Base-by-base conservation (phyloP, 176 grass and related monocot genomes). In the Triticum dicoccoides region DNA sequence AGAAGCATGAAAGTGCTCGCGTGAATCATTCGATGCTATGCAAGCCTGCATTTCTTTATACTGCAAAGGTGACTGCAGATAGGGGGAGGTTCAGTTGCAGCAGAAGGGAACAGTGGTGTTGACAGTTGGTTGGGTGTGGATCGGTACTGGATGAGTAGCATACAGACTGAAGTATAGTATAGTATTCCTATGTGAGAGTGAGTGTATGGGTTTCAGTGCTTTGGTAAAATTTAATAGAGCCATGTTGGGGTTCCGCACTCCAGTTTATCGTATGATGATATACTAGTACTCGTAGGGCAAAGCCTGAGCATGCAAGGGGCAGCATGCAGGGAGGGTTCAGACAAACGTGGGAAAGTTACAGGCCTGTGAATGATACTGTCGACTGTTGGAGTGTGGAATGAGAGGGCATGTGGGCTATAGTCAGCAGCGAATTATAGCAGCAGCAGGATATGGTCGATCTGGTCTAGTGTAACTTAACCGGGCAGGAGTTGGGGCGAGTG, bases 351-450 rank as follows among this genome's bases (percentile, higher is more conserved):
- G 78, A 76, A 90, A 87, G 92, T 67, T 92, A 82, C 90, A 90
- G 87, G 76, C 82, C 90, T 88, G 78, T 18, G 33, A 89, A 98
- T 98, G 83, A 98, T 98, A 77, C 38, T 96, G 96, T 98, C 94
- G 83, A 86, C 89, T 89, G 92, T 82, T 82, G 87, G 86, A 92
- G 83, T 84, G 76, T 77, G 87, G 81, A 94, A 86, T 84, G 65
- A 88, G 90, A 80, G 83, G 75, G 20, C 15, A 87, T 95, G 95
- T 90, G 83, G 88, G 58, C 86, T 90, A 83, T 92, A 84, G 93
- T 90, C 91, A 82, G 87, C 86, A 83, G 49, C 41, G 67, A 93
- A 95, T 91, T 72, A 92, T 87, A 85, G 84, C 69, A 56, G 58
- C 39, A 61, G 73, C 78, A 87, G 51, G 51, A 77, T 77, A 49